Percentiles rank a stretch among this genome's conserved stretches.
Evolutionary conservation across 345 rosid species (phyloP).

Genomic region (Gossypium mustelinum): DNA sequence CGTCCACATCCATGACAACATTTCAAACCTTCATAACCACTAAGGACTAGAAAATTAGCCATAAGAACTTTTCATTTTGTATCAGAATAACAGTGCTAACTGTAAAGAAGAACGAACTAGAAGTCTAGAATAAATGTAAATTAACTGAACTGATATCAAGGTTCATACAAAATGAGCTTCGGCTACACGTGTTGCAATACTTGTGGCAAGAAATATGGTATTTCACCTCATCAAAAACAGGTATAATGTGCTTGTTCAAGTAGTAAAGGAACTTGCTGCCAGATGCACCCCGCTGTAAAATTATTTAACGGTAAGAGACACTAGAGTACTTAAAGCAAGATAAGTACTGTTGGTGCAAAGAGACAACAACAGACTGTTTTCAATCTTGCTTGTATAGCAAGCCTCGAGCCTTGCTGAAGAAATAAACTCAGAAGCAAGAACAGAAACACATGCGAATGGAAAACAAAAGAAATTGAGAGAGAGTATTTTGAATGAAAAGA

Average conservation of each 20-base stretch:
- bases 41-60: not conserved
- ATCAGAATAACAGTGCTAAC: not conserved
- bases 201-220: not conserved
- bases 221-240: slow-evolving; percentile 87
- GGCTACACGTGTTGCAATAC: too few species aligned
- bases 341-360: too few species aligned
- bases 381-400: too few species aligned
- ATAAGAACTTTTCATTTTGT: not conserved
- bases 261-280: slow-evolving; percentile 85
- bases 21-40: not conserved
- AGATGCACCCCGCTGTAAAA: slow-evolving; percentile 80
- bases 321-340: slow-evolving; percentile 8
- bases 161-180: not conserved
- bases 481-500: too few species aligned
- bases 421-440: too few species aligned
- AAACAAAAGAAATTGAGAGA: too few species aligned
- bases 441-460: too few species aligned
- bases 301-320: slow-evolving; percentile 7
- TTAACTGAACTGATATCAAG: not conserved
- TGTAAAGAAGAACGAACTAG: not conserved
- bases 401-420: too few species aligned
- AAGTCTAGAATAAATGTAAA: not conserved
- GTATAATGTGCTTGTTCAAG: slow-evolving; percentile 77
- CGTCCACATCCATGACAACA: not conserved
- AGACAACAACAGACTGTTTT: too few species aligned